Evolutionary conservation across 2,329 filamentous ascomycete genomes (phyloP), one percentile per base, ranked within the genome.

Genomic region (Neopestalotiopsis rosae): DNA sequence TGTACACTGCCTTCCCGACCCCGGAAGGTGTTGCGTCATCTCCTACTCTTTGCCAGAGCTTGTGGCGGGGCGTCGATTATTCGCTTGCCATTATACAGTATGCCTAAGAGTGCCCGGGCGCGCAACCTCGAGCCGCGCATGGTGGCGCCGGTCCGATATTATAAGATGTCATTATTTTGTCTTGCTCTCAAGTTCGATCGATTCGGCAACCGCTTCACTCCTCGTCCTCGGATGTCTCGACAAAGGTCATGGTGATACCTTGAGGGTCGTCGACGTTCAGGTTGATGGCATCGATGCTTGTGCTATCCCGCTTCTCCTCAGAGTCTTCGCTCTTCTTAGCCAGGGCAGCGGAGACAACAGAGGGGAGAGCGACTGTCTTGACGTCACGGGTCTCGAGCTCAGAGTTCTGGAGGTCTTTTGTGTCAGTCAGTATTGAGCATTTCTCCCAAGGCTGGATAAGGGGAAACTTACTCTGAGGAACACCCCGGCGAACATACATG

Each of bases 241-340:
- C 80, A 73, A 84, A 84, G 1, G 82, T 84, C 82, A 85, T 83
- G 57, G 82, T 84, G 63, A 84, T 75, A n/a, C 82, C 82, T 73
- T 83, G 81, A 57, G 78, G 76, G 49, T 79, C 81, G 65, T 82
- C 79, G 17, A 84, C 82, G 38, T 84, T 85, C 49, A 84, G 74
- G 75, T 84, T 84, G 74, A 84, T 80, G 12, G 78, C 75, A 69
- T 84, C 82, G 28, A 84, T 80, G 69, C 77, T 72, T 12, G 71
- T 67, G 40, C 45, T 70, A 14, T 76, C 71, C 65, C 76, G 74
- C 73, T 76, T 77, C 65, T 66, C 67, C 58, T 70, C 67, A 13
- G 63, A 28, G 13, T 71, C 68, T 45, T 58, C n/a, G 38, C 20
- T 10, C 32, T 61, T 52, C 69, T 66, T 67, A 32, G 71, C 65